Evolutionary conservation across 805 yeast genomes (phyloP).

Genomic region (Saturnispora ahearnii): DNA sequence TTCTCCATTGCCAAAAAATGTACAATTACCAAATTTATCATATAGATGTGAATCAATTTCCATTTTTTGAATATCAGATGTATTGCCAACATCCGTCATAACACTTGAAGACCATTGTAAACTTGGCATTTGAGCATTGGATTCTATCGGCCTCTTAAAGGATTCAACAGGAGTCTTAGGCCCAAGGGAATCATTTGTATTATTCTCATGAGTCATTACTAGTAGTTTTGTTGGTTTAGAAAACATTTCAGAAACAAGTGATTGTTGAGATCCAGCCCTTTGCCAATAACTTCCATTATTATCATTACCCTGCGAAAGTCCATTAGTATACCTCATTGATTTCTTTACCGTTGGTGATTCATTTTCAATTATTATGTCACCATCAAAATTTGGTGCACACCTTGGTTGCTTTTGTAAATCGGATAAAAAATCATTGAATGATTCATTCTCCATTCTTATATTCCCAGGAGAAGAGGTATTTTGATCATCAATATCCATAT

Average conservation of each 20-base stretch:
- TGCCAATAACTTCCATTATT: constrained; percentile 16
- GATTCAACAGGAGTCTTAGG: constrained; percentile 17
- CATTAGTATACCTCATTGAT: background rate
- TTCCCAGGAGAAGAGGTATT: constrained; percentile 18
- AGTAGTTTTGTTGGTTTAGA: constrained; percentile 6
- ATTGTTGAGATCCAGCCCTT: constrained; percentile 15
- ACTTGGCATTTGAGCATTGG: background rate
- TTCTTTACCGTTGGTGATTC: constrained; percentile 9
- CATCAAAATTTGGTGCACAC: constrained; percentile 6
- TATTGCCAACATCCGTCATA: constrained; percentile 5
- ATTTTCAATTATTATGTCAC: background rate
- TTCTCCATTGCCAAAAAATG: constrained; percentile 74
- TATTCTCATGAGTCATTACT: constrained; percentile 2
- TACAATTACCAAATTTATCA: constrained; percentile 55
- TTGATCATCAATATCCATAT: constrained; percentile 22
- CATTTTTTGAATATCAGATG: constrained; percentile 5
- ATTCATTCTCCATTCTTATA: constrained; percentile 11
- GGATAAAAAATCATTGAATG: constrained; percentile 29
- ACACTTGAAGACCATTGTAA: constrained; percentile 4
- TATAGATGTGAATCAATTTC: constrained; percentile 35
- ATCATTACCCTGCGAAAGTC: background rate
- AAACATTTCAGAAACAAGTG: constrained; percentile 6
- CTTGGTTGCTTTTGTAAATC: constrained; percentile 32
- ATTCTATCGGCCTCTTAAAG: background rate
- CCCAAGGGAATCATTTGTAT: constrained; percentile 1